Evolutionary conservation across 768 basidiomycete genomes (phyloP), one percentile per base, ranked within the genome.

Genomic region (Suillus decipiens): DNA sequence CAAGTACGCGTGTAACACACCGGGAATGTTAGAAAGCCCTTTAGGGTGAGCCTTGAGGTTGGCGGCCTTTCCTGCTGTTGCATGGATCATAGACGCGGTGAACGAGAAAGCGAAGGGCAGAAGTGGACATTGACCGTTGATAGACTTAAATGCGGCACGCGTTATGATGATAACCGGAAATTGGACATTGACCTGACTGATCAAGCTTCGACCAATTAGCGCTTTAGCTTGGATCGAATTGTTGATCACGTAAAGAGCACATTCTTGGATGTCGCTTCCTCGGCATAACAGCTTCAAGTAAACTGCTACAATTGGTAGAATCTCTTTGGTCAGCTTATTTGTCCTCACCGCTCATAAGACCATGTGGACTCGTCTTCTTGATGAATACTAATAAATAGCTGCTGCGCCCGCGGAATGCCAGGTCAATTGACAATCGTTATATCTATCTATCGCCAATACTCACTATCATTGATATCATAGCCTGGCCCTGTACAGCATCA

Each of bases 11-110:
- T 28, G 28, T 8, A 10, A 73, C 80, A 61, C 9, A 80, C 80
- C 22, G 82, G 81, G 2, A 83, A 64, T 11, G 76, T 55, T 55
- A 81, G 71, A 9, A 84, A 64, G 31, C 74, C 73, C 53, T 67
- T 70, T 22, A 72, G 66, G n/a, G 71, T 57, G 62, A 83, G 75
- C 42, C 63, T 69, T 10, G 73, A 74, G 22, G 65, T 39, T 54
- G 73, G 74, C 8, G 74, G 73, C 8, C 54, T 54, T 57, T 59
- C 53, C 43, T 48, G 31, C 59, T 60, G 59, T 60, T 61, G 60
- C 48, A 39, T 57, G 24, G 34, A 41, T 57, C 56, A 31, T 41
- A 39, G 55, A 56, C 15, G 54, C 34, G 9, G 12, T 24, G 10
- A 39, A 15, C 24, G 17, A 41, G 11, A 28, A 28, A 28, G 17